These are phyloP conservation scores for Boletus rex-veris DNA, from an alignment of 768 basidiomycete species.

Conservation along the genomic window DNA sequence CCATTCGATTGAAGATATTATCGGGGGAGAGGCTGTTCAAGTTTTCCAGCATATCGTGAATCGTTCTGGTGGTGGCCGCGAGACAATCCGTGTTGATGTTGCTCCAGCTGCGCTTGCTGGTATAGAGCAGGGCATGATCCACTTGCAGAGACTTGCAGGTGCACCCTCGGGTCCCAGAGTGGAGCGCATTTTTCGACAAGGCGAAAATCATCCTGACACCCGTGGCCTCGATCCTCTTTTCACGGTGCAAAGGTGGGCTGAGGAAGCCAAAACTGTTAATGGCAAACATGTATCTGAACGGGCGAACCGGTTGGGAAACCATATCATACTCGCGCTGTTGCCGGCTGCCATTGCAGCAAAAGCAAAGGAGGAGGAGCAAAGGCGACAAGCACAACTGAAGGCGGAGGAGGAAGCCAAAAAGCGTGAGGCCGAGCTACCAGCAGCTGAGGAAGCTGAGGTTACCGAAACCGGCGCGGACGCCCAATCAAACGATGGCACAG, in stretches of 20 bases:
- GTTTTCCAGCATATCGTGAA: conserved; percentile 80
- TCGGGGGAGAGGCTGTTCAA: conserved; percentile 78
- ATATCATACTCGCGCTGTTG: conserved; percentile 68
- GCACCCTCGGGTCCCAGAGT: conserved; percentile 55
- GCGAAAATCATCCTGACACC: conserved; percentile 42
- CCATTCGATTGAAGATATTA: conserved; percentile 75
- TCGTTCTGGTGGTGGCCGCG: conserved; percentile 52
- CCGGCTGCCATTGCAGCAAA: conserved; percentile 73
- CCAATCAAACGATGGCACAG: conserved; percentile 13
- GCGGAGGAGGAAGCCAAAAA: conserved; percentile 48
- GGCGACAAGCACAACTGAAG: conserved; percentile 45
- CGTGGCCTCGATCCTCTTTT: conserved; percentile 71
- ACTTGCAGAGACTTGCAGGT: conserved; percentile 44
- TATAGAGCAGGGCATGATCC: conserved; percentile 53
- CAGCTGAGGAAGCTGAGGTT: conserved; percentile 33
- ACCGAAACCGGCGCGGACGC: conserved; percentile 26
- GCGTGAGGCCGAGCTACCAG: conserved; percentile 33
- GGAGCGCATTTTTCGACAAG: conserved; percentile 48
- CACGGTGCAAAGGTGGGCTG: conserved; percentile 84
- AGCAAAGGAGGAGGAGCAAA: conserved; percentile 38
- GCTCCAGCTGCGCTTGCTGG: conserved; percentile 61
- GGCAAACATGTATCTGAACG: conserved; percentile 71
- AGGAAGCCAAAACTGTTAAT: conserved; percentile 80
- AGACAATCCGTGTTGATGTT: conserved; percentile 76
- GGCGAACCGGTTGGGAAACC: conserved; percentile 61